Conservation (phyloP, 176 grass and related monocot genomes). For the Hordeum vulgare region MorexV3_pseudomolecules_assembly NC_058519.1:39418761-39419260, state of each 20-base stretch:
- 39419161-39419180: slow-evolving; percentile 30
- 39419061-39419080: background rate
- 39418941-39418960: background rate
- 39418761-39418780: background rate
- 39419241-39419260: background rate
- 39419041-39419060: too few species aligned
- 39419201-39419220: background rate
- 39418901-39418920: background rate
- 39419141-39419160: background rate
- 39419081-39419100: background rate
- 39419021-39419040: too few species aligned
- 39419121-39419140: background rate
- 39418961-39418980: background rate
- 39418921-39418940: background rate
- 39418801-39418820: background rate
- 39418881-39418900: too few species aligned
- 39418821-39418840: background rate
- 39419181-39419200: slow-evolving; percentile 1
- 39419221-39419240: background rate
- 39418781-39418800: background rate
- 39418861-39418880: background rate
- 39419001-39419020: too few species aligned
- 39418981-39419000: too few species aligned
- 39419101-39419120: background rate
- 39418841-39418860: background rate